phyloP scores from a whole-genome alignment of 2,329 filamentous ascomycete species.

The Botrytis paeoniae region DNA sequence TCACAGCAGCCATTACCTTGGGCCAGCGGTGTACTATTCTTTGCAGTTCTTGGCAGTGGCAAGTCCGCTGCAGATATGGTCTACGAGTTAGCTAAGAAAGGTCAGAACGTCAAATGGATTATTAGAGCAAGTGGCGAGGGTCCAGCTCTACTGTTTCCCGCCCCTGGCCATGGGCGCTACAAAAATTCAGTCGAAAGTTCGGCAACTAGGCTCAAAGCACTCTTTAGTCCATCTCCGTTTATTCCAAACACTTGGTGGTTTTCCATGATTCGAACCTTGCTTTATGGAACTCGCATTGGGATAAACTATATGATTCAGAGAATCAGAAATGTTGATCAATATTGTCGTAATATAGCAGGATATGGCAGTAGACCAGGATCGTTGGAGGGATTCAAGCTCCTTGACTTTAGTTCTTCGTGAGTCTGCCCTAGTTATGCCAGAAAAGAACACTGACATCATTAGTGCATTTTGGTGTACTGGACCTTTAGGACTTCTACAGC shows the following conservation, averaged over 20 bases:
- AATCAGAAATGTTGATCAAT: neutral
- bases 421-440: neutral
- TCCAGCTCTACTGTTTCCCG: slow-evolving; percentile 9
- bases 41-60: slow-evolving; percentile 18
- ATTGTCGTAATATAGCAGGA: neutral
- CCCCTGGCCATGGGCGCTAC: slow-evolving; percentile 1
- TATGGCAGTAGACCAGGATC: neutral
- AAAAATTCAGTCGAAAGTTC: slow-evolving; percentile 23
- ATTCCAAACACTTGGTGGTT: slow-evolving; percentile 7
- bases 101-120: slow-evolving; percentile 12
- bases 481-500: slow-evolving; percentile 33
- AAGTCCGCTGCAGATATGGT: slow-evolving; percentile 18
- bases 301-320: slow-evolving; percentile 7
- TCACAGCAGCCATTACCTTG: neutral
- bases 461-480: slow-evolving; percentile 33
- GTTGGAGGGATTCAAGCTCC: neutral
- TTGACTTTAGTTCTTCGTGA: slow-evolving; percentile 15
- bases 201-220: slow-evolving; percentile 2
- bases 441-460: neutral
- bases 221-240: slow-evolving; percentile 13
- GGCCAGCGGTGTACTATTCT: neutral
- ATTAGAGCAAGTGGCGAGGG: slow-evolving; percentile 14
- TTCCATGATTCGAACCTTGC: neutral
- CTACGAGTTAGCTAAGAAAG: slow-evolving; percentile 4
- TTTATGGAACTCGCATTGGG: neutral